Conservation (phyloP, 2,329 filamentous ascomycete genomes). For the Cryphonectria radicalis region DNA sequence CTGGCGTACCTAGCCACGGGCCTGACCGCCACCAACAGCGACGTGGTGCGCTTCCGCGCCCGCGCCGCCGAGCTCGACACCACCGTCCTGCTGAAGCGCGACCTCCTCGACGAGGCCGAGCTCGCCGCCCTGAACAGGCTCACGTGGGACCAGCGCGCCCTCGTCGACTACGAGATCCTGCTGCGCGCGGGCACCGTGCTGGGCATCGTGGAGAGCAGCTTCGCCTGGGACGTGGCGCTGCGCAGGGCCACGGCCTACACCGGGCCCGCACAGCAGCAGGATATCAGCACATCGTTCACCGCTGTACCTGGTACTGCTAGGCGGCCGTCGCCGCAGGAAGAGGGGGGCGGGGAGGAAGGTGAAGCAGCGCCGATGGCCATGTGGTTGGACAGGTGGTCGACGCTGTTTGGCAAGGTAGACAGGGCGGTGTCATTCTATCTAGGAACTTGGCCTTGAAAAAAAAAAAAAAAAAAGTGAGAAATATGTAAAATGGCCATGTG, state of each 20-base stretch:
- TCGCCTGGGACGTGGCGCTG: constrained; percentile 53
- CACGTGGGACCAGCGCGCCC: constrained; percentile 53
- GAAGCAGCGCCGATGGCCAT: constrained; percentile 29
- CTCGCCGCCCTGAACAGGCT: constrained; percentile 41
- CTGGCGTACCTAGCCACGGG: constrained; percentile 51
- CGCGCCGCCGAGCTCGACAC: constrained; percentile 44
- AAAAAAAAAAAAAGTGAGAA: too few species aligned
- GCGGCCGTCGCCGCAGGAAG: not conserved
- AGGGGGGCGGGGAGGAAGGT: constrained; percentile 23
- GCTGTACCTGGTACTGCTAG: not conserved
- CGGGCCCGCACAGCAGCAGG: constrained; percentile 24
- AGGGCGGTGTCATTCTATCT: constrained; percentile 25
- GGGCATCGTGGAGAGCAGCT: constrained; percentile 49
- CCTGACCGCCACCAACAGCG: constrained; percentile 36
- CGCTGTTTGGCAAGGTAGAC: constrained; percentile 36
- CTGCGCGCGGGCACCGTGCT: constrained; percentile 47
- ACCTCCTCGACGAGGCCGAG: constrained; percentile 46
- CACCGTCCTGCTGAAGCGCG: constrained; percentile 47
- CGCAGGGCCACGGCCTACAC: constrained; percentile 39
- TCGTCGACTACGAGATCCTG: constrained; percentile 57
- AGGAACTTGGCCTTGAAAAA: constrained; percentile 25
- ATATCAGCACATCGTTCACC: constrained; percentile 1
- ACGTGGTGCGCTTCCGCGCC: constrained; percentile 42
- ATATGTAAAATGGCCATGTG: constrained; percentile 10
- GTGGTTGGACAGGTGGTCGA: constrained; percentile 42